Base-by-base conservation (phyloP, 2,329 filamentous ascomycete species). In the Ophiostoma sp. region DNA sequence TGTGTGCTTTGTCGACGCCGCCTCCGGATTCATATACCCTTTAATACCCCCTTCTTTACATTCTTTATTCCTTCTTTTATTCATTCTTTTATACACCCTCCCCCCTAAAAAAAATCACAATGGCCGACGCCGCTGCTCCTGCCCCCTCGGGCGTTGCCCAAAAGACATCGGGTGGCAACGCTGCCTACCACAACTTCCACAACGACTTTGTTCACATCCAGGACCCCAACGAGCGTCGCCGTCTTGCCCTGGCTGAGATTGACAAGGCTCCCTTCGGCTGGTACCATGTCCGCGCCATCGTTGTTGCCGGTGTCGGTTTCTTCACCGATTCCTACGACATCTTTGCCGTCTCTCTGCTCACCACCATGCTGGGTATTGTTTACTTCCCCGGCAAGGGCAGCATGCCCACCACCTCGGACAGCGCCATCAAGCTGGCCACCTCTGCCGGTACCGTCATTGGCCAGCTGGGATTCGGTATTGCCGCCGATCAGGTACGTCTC, bases 241-340 rank as follows among this genome's bases (percentile, higher is more conserved):
- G 91, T 73, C 87, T 92, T 41, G 92, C 92, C 60, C 89, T 95
- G 68, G 90, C 90, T 52, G 90, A 94, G 79, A 90, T 94, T 75
- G 91, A 94, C 81, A 90, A 90, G 81, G 91, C 90, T 11, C 89
- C 89, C 3, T 94, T 94, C 72, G 90, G 91, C 76, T 94, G 91
- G 91, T 92, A 93, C 77, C 92, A 95, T 77, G 86, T 94, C 71
- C 86, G 91, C 57, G 90, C 91, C 71, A 86, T 91, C 69, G 81
- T 91, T 10, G 91, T 94, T 33, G 91, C 91, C 39, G 92, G 92
- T 75, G 90, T 94, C 72, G 92, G 92, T 75, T 95, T 96, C 86
- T 95, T 95, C 80, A 94, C 92, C 20, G 92, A 94, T 77, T 74
- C 73, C 54, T 94, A 94, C 80, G 89, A 91, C 77, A 92, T 93